These are phyloP conservation scores for Xylaria scruposa DNA, from an alignment of 495 filamentous ascomycete species.

Conservation along the genomic window DNA sequence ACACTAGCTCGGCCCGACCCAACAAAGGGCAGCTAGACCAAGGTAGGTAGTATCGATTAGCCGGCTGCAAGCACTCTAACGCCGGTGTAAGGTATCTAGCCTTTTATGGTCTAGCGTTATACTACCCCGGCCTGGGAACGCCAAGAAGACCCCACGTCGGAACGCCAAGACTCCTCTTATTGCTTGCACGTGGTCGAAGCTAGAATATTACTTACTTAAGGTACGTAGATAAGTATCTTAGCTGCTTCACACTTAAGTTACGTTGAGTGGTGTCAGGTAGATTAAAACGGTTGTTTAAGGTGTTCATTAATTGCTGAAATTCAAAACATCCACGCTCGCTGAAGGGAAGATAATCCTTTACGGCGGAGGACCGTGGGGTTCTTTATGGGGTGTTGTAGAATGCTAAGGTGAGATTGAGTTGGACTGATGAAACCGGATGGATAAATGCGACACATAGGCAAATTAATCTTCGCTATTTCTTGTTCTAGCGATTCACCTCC, in stretches of 20 bases:
- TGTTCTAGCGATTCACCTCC: neutral
- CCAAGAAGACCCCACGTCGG: neutral
- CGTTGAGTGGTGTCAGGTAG: neutral
- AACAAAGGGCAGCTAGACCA: neutral
- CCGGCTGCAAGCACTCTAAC: constrained; percentile 23
- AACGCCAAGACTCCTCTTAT: neutral
- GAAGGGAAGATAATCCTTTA: neutral
- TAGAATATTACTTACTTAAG: neutral
- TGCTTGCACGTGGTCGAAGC: constrained; percentile 12
- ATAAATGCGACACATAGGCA: constrained; percentile 16
- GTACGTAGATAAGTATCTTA: neutral
- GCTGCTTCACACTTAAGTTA: neutral
- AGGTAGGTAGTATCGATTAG: constrained; percentile 7
- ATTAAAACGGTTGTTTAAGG: neutral
- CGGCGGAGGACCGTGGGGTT: neutral
- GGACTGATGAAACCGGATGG: neutral
- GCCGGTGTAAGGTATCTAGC: neutral
- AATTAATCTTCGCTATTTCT: neutral
- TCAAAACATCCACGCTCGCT: neutral
- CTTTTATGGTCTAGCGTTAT: neutral
- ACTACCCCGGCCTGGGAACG: neutral
- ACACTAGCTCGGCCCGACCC: neutral
- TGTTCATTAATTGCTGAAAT: neutral
- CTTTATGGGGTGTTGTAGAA: neutral
- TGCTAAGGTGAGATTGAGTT: neutral